phyloP scores from a whole-genome alignment of 257 asterid genomes.

The Euphrasia confusa region DNA sequence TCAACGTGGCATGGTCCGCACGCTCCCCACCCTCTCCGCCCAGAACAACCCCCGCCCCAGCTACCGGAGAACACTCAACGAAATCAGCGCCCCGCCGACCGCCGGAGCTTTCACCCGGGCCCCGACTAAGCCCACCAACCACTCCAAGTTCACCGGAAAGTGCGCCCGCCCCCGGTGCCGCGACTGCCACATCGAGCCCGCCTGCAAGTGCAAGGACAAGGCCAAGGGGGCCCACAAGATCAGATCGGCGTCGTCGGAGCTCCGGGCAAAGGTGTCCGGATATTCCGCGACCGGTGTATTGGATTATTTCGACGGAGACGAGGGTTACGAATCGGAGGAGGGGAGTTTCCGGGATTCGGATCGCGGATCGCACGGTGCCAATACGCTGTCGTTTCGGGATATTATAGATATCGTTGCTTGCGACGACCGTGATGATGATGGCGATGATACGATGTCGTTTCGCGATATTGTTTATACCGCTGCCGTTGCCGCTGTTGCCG shows the following conservation, averaged over 20 bases:
- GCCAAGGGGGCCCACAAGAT: constrained; percentile 54
- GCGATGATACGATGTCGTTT: background rate
- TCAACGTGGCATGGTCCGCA: constrained; percentile 69
- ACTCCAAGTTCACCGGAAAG: constrained; percentile 79
- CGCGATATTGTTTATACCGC: background rate
- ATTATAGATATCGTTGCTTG: background rate
- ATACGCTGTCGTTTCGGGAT: background rate
- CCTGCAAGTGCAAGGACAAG: constrained; percentile 57
- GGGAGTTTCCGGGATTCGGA: background rate
- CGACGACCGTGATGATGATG: constrained; percentile 9
- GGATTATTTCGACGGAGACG: constrained; percentile 45
- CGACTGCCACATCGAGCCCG: constrained; percentile 51
- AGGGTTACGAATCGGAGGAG: background rate
- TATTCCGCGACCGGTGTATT: constrained; percentile 56
- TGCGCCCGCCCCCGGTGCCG: constrained; percentile 57
- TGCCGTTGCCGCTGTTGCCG: background rate
- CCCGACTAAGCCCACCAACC: constrained; percentile 71
- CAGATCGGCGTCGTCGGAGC: background rate
- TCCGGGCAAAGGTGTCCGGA: constrained; percentile 12
- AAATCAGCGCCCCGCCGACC: constrained; percentile 42
- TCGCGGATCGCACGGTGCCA: too few species aligned
- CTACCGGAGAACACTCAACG: constrained; percentile 21
- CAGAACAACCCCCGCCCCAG: constrained; percentile 28
- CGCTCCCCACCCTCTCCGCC: constrained; percentile 37
- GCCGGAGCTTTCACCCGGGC: constrained; percentile 66